Percentiles rank a stretch among this genome's conserved stretches.
Conservation (phyloP, 495 filamentous ascomycete species). For the Podospora sp. region DNA sequence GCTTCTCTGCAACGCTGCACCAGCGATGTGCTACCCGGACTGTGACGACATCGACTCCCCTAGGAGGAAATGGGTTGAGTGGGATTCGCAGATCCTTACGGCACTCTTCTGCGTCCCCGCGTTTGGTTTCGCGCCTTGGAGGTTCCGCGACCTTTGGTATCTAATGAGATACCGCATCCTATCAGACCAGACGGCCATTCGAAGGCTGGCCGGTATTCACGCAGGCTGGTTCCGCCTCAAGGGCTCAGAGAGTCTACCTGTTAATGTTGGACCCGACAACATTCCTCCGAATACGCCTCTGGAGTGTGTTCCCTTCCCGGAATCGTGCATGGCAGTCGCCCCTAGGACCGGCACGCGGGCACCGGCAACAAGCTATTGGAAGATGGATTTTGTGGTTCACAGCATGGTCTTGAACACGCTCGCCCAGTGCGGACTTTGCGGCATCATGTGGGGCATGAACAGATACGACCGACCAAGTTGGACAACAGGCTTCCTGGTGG, state of each 20-base stretch:
- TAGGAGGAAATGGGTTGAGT: slow-evolving; percentile 80
- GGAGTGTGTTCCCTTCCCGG: slow-evolving; percentile 57
- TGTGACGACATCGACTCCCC: slow-evolving; percentile 76
- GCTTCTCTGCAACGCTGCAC: slow-evolving; percentile 71
- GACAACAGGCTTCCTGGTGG: slow-evolving; percentile 75
- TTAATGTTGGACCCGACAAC: slow-evolving; percentile 47
- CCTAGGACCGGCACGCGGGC: slow-evolving; percentile 67
- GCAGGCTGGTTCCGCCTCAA: slow-evolving; percentile 68
- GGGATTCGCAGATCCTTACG: slow-evolving; percentile 81
- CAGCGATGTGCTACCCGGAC: slow-evolving; percentile 74
- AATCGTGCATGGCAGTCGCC: slow-evolving; percentile 53
- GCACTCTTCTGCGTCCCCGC: slow-evolving; percentile 85
- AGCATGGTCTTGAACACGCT: slow-evolving; percentile 74
- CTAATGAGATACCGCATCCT: slow-evolving; percentile 63
- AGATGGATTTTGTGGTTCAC: slow-evolving; percentile 79
- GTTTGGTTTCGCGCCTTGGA: slow-evolving; percentile 83
- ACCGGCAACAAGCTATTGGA: slow-evolving; percentile 69
- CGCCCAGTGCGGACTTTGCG: slow-evolving; percentile 67
- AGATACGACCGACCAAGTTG: slow-evolving; percentile 70
- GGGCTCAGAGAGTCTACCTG: slow-evolving; percentile 54
- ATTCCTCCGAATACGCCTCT: slow-evolving; percentile 39
- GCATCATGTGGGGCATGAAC: slow-evolving; percentile 81
- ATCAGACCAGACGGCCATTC: slow-evolving; percentile 56
- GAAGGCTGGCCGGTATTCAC: slow-evolving; percentile 67
- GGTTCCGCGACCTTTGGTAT: slow-evolving; percentile 77